Percentiles rank a stretch among this genome's conserved stretches.
Evolutionary conservation across 2,329 filamentous ascomycete species (phyloP).

Genomic region (Aureobasidium mangrovei): DNA sequence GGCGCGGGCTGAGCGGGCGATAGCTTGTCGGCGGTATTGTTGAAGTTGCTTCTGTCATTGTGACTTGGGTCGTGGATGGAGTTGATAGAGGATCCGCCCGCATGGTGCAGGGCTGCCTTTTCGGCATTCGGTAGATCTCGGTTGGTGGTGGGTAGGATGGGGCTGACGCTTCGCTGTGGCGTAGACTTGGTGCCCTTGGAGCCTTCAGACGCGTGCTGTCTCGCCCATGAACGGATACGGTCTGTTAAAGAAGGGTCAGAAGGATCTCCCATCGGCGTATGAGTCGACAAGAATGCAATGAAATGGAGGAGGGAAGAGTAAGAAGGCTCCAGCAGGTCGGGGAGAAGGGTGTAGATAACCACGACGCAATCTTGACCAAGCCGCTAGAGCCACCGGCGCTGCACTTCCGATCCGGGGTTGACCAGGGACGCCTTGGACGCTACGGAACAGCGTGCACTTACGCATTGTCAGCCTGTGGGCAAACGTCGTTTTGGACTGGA

Average conservation of each 20-base stretch:
- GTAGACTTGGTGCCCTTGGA: slow-evolving; percentile 17
- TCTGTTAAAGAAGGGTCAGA: slow-evolving; percentile 43
- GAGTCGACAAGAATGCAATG: slow-evolving; percentile 16
- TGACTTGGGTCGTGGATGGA: slow-evolving; percentile 23
- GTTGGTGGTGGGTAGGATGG: slow-evolving; percentile 24
- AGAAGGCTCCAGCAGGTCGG: background rate
- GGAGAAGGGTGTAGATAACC: slow-evolving; percentile 5
- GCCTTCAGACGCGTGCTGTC: slow-evolving; percentile 32
- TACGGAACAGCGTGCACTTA: background rate
- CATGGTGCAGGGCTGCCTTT: slow-evolving; percentile 12
- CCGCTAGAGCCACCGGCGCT: slow-evolving; percentile 5
- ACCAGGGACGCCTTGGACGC: background rate
- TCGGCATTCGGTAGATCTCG: slow-evolving; percentile 3
- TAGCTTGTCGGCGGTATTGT: slow-evolving; percentile 25
- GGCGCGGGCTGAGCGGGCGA: slow-evolving; percentile 24
- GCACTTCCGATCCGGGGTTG: slow-evolving; percentile 1
- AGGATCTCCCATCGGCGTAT: slow-evolving; percentile 45
- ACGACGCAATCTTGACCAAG: background rate
- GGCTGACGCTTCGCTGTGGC: slow-evolving; percentile 21
- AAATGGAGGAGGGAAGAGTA: slow-evolving; percentile 10
- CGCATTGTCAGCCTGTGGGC: background rate
- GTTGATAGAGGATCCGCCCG: slow-evolving; percentile 11
- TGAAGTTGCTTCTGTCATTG: slow-evolving; percentile 17
- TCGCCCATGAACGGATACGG: slow-evolving; percentile 43
- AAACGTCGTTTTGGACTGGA: no score